Conservation (phyloP, 495 filamentous ascomycete genomes). For the Penicillium mononematosum region DNA sequence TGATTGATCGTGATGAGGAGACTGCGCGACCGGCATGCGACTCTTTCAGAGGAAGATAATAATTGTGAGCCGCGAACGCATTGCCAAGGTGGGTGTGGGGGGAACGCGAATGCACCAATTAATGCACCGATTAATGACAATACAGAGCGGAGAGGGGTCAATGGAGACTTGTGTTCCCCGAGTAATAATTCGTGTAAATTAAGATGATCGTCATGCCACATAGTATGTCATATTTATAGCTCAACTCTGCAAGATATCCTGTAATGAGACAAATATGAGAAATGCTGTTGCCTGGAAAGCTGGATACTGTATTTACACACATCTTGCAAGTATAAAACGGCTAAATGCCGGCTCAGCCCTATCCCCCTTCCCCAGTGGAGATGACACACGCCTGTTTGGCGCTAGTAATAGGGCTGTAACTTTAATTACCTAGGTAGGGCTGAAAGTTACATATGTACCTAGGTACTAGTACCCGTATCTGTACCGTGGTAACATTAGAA, state of each 20-base stretch:
- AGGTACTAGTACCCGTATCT: neutral
- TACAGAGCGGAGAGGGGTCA: slow-evolving; percentile 4
- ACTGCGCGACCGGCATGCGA: neutral
- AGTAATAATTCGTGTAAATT: neutral
- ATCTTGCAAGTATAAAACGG: neutral
- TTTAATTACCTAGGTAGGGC: slow-evolving; percentile 4
- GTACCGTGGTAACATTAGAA: neutral
- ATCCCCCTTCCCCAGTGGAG: slow-evolving; percentile 4
- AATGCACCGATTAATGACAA: slow-evolving; percentile 4
- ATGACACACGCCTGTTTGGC: neutral
- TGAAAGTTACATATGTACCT: slow-evolving; percentile 3
- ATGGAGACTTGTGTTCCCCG: neutral
- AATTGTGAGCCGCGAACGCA: neutral
- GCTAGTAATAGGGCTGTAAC: slow-evolving; percentile 25
- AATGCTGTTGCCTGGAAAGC: slow-evolving; percentile 4
- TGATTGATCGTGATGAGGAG: neutral
- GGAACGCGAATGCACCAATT: neutral
- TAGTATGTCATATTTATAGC: neutral
- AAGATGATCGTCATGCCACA: neutral
- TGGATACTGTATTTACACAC: neutral
- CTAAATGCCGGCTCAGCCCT: slow-evolving; percentile 18
- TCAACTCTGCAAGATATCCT: neutral
- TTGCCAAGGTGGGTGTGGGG: slow-evolving; percentile 6
- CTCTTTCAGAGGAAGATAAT: neutral
- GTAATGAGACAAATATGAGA: neutral